These are phyloP conservation scores for Chlamydomonas applanata DNA, from an alignment of 139 green algal species.

Conservation along the genomic window DNA sequence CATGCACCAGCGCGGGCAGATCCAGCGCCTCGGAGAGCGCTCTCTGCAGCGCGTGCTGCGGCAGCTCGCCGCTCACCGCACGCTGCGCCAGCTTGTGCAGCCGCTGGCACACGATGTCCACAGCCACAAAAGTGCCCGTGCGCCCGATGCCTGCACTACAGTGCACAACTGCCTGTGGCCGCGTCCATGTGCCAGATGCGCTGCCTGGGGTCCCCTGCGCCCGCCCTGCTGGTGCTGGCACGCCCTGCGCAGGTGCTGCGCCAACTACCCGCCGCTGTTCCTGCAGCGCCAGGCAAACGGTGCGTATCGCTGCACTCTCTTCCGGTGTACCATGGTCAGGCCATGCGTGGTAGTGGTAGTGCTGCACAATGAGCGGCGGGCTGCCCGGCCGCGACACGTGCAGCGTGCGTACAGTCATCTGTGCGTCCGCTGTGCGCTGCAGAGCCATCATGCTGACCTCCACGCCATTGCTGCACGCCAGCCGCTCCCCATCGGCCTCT, in stretches of 20 bases:
- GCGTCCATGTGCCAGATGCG: too few species aligned
- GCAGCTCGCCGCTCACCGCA: not conserved
- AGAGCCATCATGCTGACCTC: not conserved
- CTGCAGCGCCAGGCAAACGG: too few species aligned
- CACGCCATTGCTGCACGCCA: not conserved
- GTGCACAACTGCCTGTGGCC: conserved; percentile 40
- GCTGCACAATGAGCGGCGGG: conserved; percentile 13
- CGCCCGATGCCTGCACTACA: conserved; percentile 80
- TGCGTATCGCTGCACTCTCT: not conserved
- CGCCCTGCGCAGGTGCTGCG: too few species aligned
- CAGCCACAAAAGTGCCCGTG: conserved; percentile 70
- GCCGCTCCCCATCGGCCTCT: not conserved
- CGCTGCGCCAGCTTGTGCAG: conserved; percentile 30
- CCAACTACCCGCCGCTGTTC: too few species aligned
- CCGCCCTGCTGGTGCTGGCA: too few species aligned
- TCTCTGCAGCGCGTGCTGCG: not conserved
- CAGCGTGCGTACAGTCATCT: conserved; percentile 8
- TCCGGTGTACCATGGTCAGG: conserved; percentile 61
- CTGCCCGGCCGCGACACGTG: not conserved
- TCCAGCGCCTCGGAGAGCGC: conserved; percentile 48
- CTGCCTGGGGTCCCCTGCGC: too few species aligned
- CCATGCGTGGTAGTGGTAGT: conserved; percentile 62
- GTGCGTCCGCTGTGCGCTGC: not conserved
- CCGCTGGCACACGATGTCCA: conserved; percentile 74
- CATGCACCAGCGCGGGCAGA: conserved; percentile 58